A percentile compares a stretch with the other conserved stretches of the same genome.
Conservation (phyloP, 345 rosid species). For the Populus nigra region DNA sequence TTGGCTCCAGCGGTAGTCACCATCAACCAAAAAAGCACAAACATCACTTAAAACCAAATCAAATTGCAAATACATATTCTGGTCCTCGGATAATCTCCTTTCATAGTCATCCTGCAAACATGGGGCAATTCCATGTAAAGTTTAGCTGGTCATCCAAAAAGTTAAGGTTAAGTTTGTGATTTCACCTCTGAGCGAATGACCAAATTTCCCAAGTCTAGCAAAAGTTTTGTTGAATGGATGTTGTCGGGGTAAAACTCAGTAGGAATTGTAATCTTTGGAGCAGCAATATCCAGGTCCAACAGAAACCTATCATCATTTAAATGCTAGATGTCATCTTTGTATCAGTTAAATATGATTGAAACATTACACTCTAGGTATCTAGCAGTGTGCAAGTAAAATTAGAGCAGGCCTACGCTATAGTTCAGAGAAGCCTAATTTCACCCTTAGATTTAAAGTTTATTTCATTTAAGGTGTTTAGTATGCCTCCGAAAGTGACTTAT, state of each 20-base stretch:
- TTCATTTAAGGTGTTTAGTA: too few species aligned
- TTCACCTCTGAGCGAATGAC: slow-evolving; percentile 83
- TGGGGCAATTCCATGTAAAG: slow-evolving; percentile 11
- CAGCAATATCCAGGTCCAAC: slow-evolving; percentile 95
- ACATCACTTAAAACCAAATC: slow-evolving; percentile 91
- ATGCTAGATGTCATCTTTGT: slow-evolving; percentile 6
- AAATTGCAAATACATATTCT: slow-evolving; percentile 78
- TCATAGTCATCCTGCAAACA: slow-evolving; percentile 67
- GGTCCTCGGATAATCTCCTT: slow-evolving; percentile 49
- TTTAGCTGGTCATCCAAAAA: slow-evolving; percentile 2
- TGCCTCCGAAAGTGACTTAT: too few species aligned
- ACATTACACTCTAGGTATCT: background rate
- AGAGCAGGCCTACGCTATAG: background rate
- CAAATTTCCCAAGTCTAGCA: slow-evolving; percentile 94
- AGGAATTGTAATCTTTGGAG: slow-evolving; percentile 97
- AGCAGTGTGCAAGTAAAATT: background rate
- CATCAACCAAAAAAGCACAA: slow-evolving; percentile 92
- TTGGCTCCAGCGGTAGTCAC: slow-evolving; percentile 77
- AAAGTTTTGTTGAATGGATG: slow-evolving; percentile 71
- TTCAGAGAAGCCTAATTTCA: too few species aligned
- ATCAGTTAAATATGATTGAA: background rate
- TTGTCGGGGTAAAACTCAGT: slow-evolving; percentile 78
- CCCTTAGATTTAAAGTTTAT: too few species aligned
- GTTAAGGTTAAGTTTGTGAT: slow-evolving; percentile 6
- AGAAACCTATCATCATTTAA: slow-evolving; percentile 58